A percentile compares a stretch with the other conserved stretches of the same genome.
These are phyloP conservation scores for Hypoxylon sp. DNA, from an alignment of 2,329 filamentous ascomycete species.

Conservation along the genomic window DNA sequence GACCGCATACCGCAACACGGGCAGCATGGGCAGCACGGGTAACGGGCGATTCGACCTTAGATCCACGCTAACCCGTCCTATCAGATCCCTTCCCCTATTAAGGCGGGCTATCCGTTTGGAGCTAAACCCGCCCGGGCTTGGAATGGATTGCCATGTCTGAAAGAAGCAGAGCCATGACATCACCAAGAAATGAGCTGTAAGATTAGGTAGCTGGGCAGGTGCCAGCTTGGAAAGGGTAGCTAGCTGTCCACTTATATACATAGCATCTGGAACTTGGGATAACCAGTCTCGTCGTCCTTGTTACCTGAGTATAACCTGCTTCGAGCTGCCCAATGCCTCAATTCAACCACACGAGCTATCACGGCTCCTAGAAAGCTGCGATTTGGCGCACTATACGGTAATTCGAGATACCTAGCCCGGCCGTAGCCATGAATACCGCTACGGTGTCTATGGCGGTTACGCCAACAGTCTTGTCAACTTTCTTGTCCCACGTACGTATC, in stretches of 20 bases:
- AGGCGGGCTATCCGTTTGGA: slow-evolving; percentile 1
- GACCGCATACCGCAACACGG: slow-evolving; percentile 27
- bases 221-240: slow-evolving; percentile 13
- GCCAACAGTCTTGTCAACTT: slow-evolving; percentile 88
- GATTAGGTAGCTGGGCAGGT: slow-evolving; percentile 28
- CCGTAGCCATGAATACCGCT: slow-evolving; percentile 72
- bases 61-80: slow-evolving; percentile 30
- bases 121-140: slow-evolving; percentile 15
- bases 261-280: slow-evolving; percentile 7
- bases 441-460: slow-evolving; percentile 87
- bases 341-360: slow-evolving; percentile 10
- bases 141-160: slow-evolving; percentile 26
- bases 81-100: slow-evolving; percentile 23
- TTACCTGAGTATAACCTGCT: slow-evolving; percentile 14
- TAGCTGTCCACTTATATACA: slow-evolving; percentile 20
- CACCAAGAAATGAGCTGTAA: slow-evolving; percentile 37
- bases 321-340: slow-evolving; percentile 31
- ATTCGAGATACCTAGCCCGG: slow-evolving; percentile 9
- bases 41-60: slow-evolving; percentile 12
- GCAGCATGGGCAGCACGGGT: neutral
- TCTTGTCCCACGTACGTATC: slow-evolving; percentile 82
- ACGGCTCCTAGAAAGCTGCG: slow-evolving; percentile 28
- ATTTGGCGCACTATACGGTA: slow-evolving; percentile 6
- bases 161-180: slow-evolving; percentile 40
- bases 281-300: slow-evolving; percentile 4